Conservation (phyloP, 1,284 basidiomycete species). For the Athelia psychrophila region DNA sequence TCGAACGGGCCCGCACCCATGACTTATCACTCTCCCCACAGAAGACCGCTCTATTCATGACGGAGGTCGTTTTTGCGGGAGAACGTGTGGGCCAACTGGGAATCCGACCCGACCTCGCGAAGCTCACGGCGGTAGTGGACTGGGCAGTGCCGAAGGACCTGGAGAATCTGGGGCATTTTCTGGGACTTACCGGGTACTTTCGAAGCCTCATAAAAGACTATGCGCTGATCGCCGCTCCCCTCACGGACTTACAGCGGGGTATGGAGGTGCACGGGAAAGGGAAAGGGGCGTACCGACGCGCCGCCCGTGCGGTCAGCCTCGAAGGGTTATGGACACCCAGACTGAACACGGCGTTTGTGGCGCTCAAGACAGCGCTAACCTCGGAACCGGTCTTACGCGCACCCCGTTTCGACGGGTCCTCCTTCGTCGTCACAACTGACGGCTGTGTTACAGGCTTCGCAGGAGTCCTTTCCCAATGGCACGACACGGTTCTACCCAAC, state of each 20-base stretch:
- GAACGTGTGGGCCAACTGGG: no score
- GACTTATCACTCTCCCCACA: no score
- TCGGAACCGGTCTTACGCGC: slow-evolving; percentile 25
- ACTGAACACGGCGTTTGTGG: slow-evolving; percentile 26
- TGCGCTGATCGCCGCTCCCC: slow-evolving; percentile 23
- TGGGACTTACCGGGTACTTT: slow-evolving; percentile 26
- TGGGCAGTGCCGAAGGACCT: no score
- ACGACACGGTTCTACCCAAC: slow-evolving; percentile 15
- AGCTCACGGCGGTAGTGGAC: no score
- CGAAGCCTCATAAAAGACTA: slow-evolving; percentile 26
- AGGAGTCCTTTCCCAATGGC: slow-evolving; percentile 24
- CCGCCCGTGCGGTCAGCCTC: slow-evolving; percentile 18
- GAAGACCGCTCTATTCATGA: no score
- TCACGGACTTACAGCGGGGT: slow-evolving; percentile 22
- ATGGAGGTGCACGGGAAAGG: slow-evolving; percentile 18
- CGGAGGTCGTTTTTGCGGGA: no score
- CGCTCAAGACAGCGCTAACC: slow-evolving; percentile 23
- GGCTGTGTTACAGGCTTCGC: slow-evolving; percentile 31
- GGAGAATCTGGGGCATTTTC: slow-evolving; percentile 23
- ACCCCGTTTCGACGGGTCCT: slow-evolving; percentile 26
- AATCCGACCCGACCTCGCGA: no score
- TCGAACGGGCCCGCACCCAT: no score
- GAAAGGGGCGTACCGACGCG: slow-evolving; percentile 19
- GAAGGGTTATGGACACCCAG: slow-evolving; percentile 20
- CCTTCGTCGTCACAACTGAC: slow-evolving; percentile 33